These are phyloP conservation scores for Rhexocercosporidium sp. DNA, from an alignment of 2,329 filamentous ascomycete genomes.

Conservation along the genomic window DNA sequence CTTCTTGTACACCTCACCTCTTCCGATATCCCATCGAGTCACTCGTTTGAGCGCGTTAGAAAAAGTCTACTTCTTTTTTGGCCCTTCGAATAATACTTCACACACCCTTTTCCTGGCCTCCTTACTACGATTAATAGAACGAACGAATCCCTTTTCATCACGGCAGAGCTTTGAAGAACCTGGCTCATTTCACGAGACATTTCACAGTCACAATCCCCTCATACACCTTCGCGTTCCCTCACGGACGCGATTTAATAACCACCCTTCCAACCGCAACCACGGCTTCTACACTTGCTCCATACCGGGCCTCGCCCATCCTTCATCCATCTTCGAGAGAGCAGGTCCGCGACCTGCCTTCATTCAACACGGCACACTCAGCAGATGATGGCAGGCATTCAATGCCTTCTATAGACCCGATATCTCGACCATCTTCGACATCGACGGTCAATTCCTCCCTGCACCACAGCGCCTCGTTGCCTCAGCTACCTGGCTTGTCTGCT, in stretches of 20 bases:
- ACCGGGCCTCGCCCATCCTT: conserved; percentile 60
- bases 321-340: conserved; percentile 54
- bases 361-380: conserved; percentile 50
- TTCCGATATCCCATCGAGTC: conserved; percentile 32
- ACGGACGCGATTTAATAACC: conserved; percentile 37
- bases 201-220: conserved; percentile 20
- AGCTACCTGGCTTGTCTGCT: conserved; percentile 61
- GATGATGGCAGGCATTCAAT: conserved; percentile 54
- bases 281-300: conserved; percentile 65
- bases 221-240: conserved; percentile 33
- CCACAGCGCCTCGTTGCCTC: conserved; percentile 48
- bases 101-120: neutral
- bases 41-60: conserved; percentile 37
- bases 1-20: conserved; percentile 35
- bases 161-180: conserved; percentile 26
- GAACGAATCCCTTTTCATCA: conserved; percentile 28
- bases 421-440: conserved; percentile 57
- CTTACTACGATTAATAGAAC: conserved; percentile 23
- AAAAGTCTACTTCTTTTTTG: conserved; percentile 33
- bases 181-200: conserved; percentile 29
- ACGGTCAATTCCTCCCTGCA: conserved; percentile 51
- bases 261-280: conserved; percentile 47
- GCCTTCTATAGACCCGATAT: conserved; percentile 54
- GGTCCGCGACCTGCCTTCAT: conserved; percentile 50
- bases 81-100: conserved; percentile 29